phyloP scores from a whole-genome alignment of 2,329 filamentous ascomycete genomes.

The Fusarium palustre region DNA sequence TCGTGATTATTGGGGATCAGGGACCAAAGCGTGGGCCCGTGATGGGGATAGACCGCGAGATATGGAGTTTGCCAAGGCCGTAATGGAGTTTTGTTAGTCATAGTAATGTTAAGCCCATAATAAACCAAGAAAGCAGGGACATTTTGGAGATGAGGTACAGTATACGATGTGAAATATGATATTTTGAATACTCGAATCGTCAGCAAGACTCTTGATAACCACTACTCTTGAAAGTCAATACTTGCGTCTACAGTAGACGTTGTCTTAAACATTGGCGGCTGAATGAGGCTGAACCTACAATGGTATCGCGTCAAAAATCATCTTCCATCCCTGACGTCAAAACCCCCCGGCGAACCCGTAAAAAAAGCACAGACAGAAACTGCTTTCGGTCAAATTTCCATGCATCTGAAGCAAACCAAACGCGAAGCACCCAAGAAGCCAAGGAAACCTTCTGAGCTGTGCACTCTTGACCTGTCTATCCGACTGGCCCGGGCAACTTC shows the following conservation, averaged over 20 bases:
- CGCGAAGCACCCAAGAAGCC: background rate
- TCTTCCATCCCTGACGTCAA: constrained; percentile 26
- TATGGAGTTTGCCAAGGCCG: constrained; percentile 29
- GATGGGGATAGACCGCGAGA: constrained; percentile 20
- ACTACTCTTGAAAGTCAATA: rapidly evolving
- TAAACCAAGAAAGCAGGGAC: constrained; percentile 13
- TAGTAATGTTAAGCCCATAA: constrained; percentile 23
- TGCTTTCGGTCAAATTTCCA: constrained; percentile 28
- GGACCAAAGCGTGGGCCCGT: constrained; percentile 29
- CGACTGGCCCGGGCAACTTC: constrained; percentile 29
- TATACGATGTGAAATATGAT: background rate
- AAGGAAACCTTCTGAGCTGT: constrained; percentile 15
- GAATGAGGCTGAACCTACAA: constrained; percentile 28
- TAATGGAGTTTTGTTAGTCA: constrained; percentile 34
- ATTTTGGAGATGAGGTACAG: background rate
- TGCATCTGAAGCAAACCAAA: constrained; percentile 1
- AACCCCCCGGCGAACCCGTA: constrained; percentile 26
- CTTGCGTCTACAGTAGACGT: background rate
- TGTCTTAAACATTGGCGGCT: constrained; percentile 22
- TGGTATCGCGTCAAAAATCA: background rate
- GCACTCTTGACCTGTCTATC: background rate
- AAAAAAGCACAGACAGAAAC: constrained; percentile 20
- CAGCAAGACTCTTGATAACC: background rate
- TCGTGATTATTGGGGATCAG: constrained; percentile 28
- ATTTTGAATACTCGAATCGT: too few relatives aligned